A percentile compares a stretch with the other conserved stretches of the same genome.
phyloP scores from a whole-genome alignment of 371 early-diverging fungal species.

The Smittium culicis region DNA sequence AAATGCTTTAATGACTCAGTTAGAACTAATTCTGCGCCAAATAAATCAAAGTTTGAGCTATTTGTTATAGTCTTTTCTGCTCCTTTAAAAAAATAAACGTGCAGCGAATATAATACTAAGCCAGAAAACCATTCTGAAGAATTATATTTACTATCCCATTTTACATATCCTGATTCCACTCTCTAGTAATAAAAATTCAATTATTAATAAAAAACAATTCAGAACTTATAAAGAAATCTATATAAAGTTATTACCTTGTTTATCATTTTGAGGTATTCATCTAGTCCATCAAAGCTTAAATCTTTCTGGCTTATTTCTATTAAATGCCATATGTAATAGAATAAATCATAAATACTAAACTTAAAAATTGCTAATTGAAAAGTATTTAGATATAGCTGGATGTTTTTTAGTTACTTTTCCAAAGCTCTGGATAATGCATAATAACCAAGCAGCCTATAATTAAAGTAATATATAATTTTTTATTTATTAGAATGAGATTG shows the following conservation, averaged over 20 bases:
- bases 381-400: neutral
- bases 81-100: neutral
- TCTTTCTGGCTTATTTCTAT: too few relatives aligned
- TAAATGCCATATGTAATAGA: too few relatives aligned
- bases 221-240: too few relatives aligned
- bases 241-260: too few relatives aligned
- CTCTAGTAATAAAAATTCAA: neutral
- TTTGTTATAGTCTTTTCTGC: neutral
- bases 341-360: too few relatives aligned
- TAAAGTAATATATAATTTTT: too few relatives aligned
- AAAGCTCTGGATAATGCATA: slow-evolving; percentile 4
- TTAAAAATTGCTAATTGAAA: neutral
- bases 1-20: neutral
- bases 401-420: neutral
- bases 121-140: slow-evolving; percentile 11
- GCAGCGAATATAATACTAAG: slow-evolving; percentile 4
- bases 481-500: too few relatives aligned
- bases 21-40: neutral
- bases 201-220: too few relatives aligned
- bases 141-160: neutral
- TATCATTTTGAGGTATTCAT: too few relatives aligned
- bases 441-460: slow-evolving; percentile 8
- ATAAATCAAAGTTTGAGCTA: neutral
- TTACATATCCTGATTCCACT: neutral
- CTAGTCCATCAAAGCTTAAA: too few relatives aligned